Evolutionary conservation across 306 rosid species (phyloP).

Genomic region (Castanea mollissima): DNA sequence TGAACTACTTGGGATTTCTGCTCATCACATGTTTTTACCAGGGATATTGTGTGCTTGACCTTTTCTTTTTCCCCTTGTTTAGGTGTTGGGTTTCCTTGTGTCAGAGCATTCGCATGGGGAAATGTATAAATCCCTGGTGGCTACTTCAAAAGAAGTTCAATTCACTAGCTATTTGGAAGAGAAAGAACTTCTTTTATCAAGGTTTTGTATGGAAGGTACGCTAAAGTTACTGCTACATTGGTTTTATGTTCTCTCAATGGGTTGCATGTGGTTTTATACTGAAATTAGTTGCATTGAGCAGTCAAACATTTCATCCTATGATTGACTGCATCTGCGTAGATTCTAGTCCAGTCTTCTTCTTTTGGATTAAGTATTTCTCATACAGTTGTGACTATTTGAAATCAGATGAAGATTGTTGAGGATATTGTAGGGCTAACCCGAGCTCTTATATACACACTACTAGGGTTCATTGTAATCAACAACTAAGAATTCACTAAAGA

Average conservation of each 20-base stretch:
- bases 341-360: background rate
- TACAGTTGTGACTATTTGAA: background rate
- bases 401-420: background rate
- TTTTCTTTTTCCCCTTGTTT: conserved; percentile 26
- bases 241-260: background rate
- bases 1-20: conserved; percentile 6
- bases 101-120: conserved; percentile 41
- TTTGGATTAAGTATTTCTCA: background rate
- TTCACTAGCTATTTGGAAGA: conserved; percentile 46
- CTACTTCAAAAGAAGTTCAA: conserved; percentile 49
- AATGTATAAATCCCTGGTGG: conserved; percentile 22
- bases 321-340: background rate
- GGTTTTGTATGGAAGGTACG: conserved; percentile 79
- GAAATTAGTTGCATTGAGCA: background rate
- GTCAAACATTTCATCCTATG: background rate
- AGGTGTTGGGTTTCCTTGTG: conserved; percentile 68
- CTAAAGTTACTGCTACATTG: conserved; percentile 7
- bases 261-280: background rate
- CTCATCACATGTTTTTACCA: background rate
- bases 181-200: conserved; percentile 61
- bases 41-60: background rate
- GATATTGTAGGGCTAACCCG: background rate
- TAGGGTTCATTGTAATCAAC: too few relatives aligned
- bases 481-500: too few relatives aligned
- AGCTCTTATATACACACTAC: too few relatives aligned